phyloP scores from a whole-genome alignment of 305 asterid genomes.

The Fraxinus paxiana region DNA sequence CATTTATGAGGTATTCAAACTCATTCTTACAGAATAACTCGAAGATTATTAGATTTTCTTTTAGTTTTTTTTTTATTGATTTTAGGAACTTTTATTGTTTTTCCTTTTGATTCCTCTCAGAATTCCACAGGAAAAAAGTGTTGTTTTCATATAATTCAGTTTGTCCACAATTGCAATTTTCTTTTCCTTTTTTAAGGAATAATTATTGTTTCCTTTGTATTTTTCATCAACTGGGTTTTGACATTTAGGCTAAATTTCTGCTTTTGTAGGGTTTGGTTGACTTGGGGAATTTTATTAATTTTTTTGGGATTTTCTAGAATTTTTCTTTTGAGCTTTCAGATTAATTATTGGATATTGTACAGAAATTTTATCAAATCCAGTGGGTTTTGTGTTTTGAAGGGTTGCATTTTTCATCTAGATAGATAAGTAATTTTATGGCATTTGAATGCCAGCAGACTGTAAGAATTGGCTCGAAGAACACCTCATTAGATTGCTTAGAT shows the following conservation, averaged over 20 bases:
- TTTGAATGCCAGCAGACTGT: constrained; percentile 73
- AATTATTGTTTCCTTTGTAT: not conserved
- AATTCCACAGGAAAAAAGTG: not conserved
- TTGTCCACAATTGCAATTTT: not conserved
- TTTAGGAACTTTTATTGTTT: not conserved
- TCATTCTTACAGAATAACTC: not conserved
- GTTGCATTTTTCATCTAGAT: constrained; percentile 12
- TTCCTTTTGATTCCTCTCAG: not conserved
- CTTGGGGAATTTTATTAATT: constrained; percentile 19
- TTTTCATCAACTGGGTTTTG: constrained; percentile 8
- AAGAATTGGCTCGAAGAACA: constrained; percentile 33
- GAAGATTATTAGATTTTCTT: not conserved
- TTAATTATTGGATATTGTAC: not conserved
- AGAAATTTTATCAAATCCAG: not conserved
- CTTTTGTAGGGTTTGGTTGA: constrained; percentile 34
- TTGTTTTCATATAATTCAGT: not conserved
- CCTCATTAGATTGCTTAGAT: constrained; percentile 33
- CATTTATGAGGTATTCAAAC: constrained; percentile 19
- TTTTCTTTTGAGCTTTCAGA: not conserved
- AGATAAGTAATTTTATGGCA: constrained; percentile 64
- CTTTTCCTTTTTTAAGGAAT: not conserved
- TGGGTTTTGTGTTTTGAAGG: not conserved
- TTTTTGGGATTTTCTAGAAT: not conserved
- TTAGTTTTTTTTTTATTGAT: not conserved
- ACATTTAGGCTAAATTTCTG: constrained; percentile 9